Conservation (phyloP, 257 asterid species). For the Eustoma russellianum region DNA sequence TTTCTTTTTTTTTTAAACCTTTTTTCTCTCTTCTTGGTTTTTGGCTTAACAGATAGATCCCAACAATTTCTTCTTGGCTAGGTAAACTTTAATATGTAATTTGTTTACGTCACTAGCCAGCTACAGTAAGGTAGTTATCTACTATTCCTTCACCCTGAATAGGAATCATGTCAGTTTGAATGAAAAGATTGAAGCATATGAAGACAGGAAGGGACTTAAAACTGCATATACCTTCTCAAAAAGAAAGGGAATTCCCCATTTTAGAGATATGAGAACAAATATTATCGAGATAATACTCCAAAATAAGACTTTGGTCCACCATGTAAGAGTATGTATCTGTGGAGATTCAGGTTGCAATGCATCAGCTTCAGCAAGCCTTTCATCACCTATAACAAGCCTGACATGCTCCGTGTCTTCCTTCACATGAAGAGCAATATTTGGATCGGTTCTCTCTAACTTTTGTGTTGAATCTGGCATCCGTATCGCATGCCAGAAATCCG, state of each 20-base stretch:
- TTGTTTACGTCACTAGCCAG: too few relatives aligned
- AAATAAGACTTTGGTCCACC: conserved; percentile 59
- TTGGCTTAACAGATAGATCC: too few relatives aligned
- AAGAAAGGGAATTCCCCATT: conserved; percentile 71
- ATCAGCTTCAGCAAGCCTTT: conserved; percentile 33
- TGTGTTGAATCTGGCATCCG: conserved; percentile 46
- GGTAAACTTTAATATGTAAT: too few relatives aligned
- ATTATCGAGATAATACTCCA: conserved; percentile 28
- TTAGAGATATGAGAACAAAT: conserved; percentile 33
- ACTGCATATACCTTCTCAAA: conserved; percentile 48
- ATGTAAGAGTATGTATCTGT: conserved; percentile 18
- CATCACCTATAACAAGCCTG: conserved; percentile 57
- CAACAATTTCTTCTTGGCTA: too few relatives aligned
- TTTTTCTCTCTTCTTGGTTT: too few relatives aligned
- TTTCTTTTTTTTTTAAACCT: too few relatives aligned
- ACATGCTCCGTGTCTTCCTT: conserved; percentile 69
- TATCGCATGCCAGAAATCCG: conserved; percentile 47
- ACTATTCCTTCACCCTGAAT: too few relatives aligned
- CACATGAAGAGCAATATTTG: conserved; percentile 18
- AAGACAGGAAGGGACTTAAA: neutral
- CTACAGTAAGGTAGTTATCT: too few relatives aligned
- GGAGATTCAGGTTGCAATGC: conserved; percentile 22
- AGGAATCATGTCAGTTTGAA: too few relatives aligned
- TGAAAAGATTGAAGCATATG: too few relatives aligned
- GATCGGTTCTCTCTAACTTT: conserved; percentile 31